Base-by-base conservation (phyloP, 139 green algal species). In the Chlamydomonas sp. region DNA sequence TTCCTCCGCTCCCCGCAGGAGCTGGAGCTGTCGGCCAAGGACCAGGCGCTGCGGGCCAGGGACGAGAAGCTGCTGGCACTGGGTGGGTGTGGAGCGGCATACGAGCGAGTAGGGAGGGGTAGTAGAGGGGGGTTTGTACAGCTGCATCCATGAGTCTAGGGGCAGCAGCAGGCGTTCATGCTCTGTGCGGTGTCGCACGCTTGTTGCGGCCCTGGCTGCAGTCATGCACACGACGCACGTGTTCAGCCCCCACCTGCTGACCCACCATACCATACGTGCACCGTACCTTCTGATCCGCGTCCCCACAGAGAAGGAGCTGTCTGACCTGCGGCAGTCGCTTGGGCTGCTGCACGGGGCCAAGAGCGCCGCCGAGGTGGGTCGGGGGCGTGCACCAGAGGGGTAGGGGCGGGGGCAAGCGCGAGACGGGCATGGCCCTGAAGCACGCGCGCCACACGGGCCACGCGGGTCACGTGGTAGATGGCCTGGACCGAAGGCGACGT, bases 281-380 rank as follows among this genome's bases (percentile, higher is more conserved):
- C 12, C 59, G 16, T 20, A 14, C 75, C 2, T 17, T 31, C 77
- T n/a, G 20, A 49, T 49, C 31, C 31, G 31, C 31, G 31, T 49
- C 31, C 31, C 31, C 31, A 49, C 69, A 86, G 81, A 86, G 81
- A 10, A 16, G 0, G 81, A 86, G 72, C 18, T 49, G 10, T 60
- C 2, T 2, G 81, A 86, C 18, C 60, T 86, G 81, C 69, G 81
- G 5, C 20, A 61, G 59, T 86, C 81, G 0, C 20, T 86, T 60
- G 69, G 60, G 60, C 58, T 86, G 60, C 69, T 86, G 81, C 81
- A 86, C 81, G 57, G 7, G 12, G 71, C 81, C n/a, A 79, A 86
- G 81, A n/a, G 12, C 5, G 72, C 81, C 2, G 71, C 81, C 3
- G 81, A 86, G 80, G 80, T 85, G 68, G 3, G 80, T 18, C 31